Conservation (phyloP, 768 basidiomycete genomes). For the Dioszegia hungarica region DNA sequence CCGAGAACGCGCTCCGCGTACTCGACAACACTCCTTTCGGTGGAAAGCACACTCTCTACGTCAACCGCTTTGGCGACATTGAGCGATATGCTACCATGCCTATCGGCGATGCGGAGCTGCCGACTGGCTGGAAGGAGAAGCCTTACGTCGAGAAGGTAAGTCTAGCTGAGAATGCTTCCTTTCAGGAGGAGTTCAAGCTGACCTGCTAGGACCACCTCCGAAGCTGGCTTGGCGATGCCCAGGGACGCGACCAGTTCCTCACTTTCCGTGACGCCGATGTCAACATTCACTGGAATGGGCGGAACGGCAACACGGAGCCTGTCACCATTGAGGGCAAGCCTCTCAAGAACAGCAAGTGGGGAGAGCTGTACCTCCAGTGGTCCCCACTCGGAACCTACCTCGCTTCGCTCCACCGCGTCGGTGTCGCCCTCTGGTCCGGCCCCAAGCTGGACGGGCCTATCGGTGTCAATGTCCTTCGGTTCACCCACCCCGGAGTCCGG, state of each 20-base stretch:
- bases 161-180: neutral
- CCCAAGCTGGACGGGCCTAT: slow-evolving; percentile 43
- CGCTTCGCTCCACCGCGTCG: slow-evolving; percentile 88
- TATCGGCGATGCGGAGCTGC: slow-evolving; percentile 42
- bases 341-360: slow-evolving; percentile 78
- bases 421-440: slow-evolving; percentile 94
- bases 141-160: slow-evolving; percentile 39
- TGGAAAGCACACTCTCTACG: slow-evolving; percentile 72
- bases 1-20: slow-evolving; percentile 46
- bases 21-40: slow-evolving; percentile 62
- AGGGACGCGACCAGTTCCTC: slow-evolving; percentile 92
- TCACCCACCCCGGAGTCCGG: slow-evolving; percentile 91
- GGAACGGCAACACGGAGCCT: slow-evolving; percentile 55
- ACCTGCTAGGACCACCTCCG: slow-evolving; percentile 82
- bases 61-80: slow-evolving; percentile 85
- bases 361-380: slow-evolving; percentile 94
- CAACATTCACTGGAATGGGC: slow-evolving; percentile 85
- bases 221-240: slow-evolving; percentile 86
- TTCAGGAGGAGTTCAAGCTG: neutral
- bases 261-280: slow-evolving; percentile 90
- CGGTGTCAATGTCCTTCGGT: slow-evolving; percentile 63
- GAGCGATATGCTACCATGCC: slow-evolving; percentile 68
- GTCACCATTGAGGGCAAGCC: slow-evolving; percentile 45
- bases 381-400: slow-evolving; percentile 94
- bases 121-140: slow-evolving; percentile 45